A percentile compares a stretch with the other conserved stretches of the same genome.
These are phyloP conservation scores for Eimeria falciformis DNA, from an alignment of 169 alveolate species.

Conservation along the genomic window DNA sequence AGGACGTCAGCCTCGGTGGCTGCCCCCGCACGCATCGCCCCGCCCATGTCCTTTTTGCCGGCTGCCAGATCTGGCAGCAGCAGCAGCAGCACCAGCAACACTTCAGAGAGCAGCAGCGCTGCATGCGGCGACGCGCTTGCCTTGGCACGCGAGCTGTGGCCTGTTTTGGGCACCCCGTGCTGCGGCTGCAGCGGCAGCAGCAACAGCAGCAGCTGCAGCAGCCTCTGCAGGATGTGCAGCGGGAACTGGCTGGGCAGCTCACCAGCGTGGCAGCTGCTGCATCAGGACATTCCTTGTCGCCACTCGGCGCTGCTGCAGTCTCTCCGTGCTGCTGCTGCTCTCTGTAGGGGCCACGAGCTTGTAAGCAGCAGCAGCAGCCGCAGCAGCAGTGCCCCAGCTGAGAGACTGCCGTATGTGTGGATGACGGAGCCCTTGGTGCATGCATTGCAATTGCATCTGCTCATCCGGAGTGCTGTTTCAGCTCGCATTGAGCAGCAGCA, in stretches of 20 bases:
- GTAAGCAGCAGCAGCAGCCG: conserved; percentile 58
- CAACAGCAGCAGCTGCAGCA: conserved; percentile 48
- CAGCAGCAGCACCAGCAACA: conserved; percentile 60
- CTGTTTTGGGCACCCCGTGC: conserved; percentile 4
- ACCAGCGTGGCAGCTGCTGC: conserved; percentile 62
- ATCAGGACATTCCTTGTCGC: conserved; percentile 49
- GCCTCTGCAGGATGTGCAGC: conserved; percentile 41
- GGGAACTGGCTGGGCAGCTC: conserved; percentile 50
- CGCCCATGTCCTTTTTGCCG: conserved; percentile 21
- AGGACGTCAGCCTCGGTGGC: neutral
- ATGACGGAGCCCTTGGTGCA: conserved; percentile 28
- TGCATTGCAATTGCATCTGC: conserved; percentile 25
- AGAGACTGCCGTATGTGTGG: conserved; percentile 10
- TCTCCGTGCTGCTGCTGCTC: conserved; percentile 65
- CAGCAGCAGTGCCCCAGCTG: conserved; percentile 41
- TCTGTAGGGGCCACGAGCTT: conserved; percentile 18
- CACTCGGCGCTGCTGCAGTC: conserved; percentile 38
- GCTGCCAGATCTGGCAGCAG: neutral
- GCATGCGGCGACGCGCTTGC: neutral
- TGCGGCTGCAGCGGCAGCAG: conserved; percentile 69
- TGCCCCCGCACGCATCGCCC: conserved; percentile 19
- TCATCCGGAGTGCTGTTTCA: neutral
- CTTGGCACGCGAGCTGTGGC: conserved; percentile 29
- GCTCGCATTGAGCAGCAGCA: conserved; percentile 22
- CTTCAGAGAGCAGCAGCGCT: neutral